These are phyloP conservation scores for Suhomyces xylopsoci DNA, from an alignment of 805 yeast species.

Conservation along the genomic window DNA sequence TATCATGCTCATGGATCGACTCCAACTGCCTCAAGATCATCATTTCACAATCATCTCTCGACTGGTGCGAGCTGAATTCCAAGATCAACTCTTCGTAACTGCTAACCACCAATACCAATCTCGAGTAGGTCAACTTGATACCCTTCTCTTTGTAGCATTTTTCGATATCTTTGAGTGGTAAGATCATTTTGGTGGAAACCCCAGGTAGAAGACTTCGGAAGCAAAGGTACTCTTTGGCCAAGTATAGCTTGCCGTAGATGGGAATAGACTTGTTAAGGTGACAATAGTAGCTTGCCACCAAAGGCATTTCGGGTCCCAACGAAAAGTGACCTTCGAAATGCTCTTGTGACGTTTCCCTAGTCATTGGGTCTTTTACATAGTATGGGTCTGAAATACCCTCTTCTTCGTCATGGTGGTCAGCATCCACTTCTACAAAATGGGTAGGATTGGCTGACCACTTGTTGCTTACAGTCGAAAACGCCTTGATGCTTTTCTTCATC, in stretches of 20 bases:
- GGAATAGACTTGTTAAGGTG: slow-evolving; percentile 72
- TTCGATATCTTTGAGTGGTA: slow-evolving; percentile 75
- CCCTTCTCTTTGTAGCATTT: slow-evolving; percentile 66
- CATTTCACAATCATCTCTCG: slow-evolving; percentile 71
- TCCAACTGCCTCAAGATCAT: slow-evolving; percentile 53
- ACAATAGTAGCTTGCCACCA: slow-evolving; percentile 68
- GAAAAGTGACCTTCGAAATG: slow-evolving; percentile 68
- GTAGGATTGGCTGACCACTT: slow-evolving; percentile 59
- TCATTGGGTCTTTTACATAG: slow-evolving; percentile 44
- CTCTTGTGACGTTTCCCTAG: slow-evolving; percentile 46
- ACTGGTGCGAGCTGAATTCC: slow-evolving; percentile 63
- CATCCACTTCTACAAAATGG: slow-evolving; percentile 46
- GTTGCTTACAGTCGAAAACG: slow-evolving; percentile 26
- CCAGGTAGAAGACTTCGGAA: slow-evolving; percentile 81
- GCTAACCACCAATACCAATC: slow-evolving; percentile 63
- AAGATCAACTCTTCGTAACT: slow-evolving; percentile 77
- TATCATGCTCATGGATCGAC: slow-evolving; percentile 23
- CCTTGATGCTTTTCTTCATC: slow-evolving; percentile 26
- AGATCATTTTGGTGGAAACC: slow-evolving; percentile 70
- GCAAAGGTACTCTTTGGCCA: slow-evolving; percentile 69
- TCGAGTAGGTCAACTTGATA: slow-evolving; percentile 63
- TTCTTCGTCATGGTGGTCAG: slow-evolving; percentile 9
- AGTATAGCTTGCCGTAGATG: slow-evolving; percentile 75
- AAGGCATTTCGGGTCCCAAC: slow-evolving; percentile 45
- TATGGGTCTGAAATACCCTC: slow-evolving; percentile 37